phyloP scores from a whole-genome alignment of 257 asterid species.

The Solanum chilense region DNA sequence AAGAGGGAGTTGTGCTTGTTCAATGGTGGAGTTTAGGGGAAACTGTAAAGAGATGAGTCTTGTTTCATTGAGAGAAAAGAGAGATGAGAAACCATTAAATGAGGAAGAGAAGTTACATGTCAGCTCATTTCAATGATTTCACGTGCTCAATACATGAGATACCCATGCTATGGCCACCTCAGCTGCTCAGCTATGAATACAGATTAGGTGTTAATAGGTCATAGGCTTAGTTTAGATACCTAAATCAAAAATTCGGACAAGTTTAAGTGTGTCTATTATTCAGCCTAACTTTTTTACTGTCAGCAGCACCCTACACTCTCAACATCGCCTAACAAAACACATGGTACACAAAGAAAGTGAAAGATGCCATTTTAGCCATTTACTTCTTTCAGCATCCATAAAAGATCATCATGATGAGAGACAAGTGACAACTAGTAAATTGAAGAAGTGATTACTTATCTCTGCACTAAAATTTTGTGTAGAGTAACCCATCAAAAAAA shows the following conservation, averaged over 20 bases:
- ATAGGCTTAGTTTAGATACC: neutral
- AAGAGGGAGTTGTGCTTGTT: neutral
- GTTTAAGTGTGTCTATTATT: neutral
- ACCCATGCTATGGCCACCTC: neutral
- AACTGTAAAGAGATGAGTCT: neutral
- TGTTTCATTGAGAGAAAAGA: neutral
- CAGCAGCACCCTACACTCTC: neutral
- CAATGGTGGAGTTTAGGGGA: neutral
- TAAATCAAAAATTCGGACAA: neutral
- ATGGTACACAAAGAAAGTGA: neutral
- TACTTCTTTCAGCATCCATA: neutral
- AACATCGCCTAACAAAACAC: neutral
- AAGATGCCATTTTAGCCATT: neutral
- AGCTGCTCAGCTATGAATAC: neutral
- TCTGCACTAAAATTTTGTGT: neutral
- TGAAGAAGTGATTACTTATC: neutral
- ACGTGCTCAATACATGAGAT: neutral
- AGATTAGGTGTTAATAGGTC: neutral
- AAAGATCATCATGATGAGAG: neutral
- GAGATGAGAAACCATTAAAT: neutral
- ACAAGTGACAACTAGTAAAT: neutral
- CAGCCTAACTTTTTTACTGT: neutral
- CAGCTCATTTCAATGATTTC: neutral
- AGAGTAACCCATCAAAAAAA: neutral
- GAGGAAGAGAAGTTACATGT: neutral